These are phyloP conservation scores for Aspergillus leporis DNA, from an alignment of 495 filamentous ascomycete species.

Conservation along the genomic window DNA sequence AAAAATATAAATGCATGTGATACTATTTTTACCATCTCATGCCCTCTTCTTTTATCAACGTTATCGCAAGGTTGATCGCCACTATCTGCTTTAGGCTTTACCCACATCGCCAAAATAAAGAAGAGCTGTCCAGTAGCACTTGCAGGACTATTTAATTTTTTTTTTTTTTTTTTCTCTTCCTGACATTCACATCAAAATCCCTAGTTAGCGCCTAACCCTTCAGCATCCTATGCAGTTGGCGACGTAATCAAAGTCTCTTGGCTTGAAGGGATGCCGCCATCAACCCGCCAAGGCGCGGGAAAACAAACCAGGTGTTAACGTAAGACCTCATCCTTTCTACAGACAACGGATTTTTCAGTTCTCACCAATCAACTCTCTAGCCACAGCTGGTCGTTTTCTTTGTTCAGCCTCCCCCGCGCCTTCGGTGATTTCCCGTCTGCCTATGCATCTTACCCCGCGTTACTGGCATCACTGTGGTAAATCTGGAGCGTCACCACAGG, in stretches of 20 bases:
- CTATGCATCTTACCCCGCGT: conserved; percentile 1
- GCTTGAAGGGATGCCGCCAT: neutral
- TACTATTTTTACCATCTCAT: neutral
- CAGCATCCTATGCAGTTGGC: neutral
- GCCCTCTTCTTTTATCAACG: neutral
- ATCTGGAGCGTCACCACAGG: conserved; percentile 8
- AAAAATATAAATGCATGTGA: neutral
- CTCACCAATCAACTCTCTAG: neutral
- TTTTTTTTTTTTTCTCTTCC: neutral
- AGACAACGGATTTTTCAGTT: neutral
- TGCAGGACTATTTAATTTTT: no score
- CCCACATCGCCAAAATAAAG: no score
- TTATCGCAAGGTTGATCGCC: no score
- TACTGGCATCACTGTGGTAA: neutral
- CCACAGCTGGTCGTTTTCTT: neutral
- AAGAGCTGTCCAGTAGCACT: no score
- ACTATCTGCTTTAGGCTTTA: no score
- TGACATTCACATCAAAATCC: neutral
- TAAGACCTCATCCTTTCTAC: neutral
- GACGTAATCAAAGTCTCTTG: neutral
- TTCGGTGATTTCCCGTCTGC: neutral
- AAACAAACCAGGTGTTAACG: neutral
- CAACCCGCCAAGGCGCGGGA: neutral
- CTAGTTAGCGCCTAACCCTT: neutral
- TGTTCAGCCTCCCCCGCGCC: neutral